phyloP scores from a whole-genome alignment of 352 stramenopile genomes.

The Pythium sukuiense region DNA sequence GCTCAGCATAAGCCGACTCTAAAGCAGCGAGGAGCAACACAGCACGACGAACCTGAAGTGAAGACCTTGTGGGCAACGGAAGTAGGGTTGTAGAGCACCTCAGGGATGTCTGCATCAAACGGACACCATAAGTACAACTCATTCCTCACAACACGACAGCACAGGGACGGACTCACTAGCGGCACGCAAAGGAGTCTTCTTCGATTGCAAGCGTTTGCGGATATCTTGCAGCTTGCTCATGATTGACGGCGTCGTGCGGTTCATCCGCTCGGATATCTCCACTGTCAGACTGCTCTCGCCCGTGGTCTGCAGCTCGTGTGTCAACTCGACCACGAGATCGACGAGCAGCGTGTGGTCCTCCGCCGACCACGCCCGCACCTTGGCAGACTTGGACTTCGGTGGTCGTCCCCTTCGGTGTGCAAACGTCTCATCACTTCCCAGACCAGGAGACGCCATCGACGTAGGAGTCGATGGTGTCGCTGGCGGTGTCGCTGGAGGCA shows the following conservation, averaged over 20 bases:
- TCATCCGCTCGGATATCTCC: conserved; percentile 26
- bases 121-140: not conserved
- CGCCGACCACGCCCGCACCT: conserved; percentile 56
- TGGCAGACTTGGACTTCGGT: conserved; percentile 5
- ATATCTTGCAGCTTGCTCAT: conserved; percentile 68
- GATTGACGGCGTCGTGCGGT: conserved; percentile 51
- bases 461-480: conserved; percentile 16
- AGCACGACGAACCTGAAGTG: conserved; percentile 39
- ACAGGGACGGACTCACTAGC: conserved; percentile 37
- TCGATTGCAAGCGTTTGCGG: conserved; percentile 44
- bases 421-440: not conserved
- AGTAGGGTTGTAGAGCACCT: conserved; percentile 47
- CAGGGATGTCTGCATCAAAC: conserved; percentile 46
- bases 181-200: conserved; percentile 35
- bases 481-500: conserved; percentile 32
- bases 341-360: conserved; percentile 57
- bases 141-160: not conserved
- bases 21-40: not conserved
- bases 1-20: not conserved
- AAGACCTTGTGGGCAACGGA: conserved; percentile 75
- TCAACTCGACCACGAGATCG: conserved; percentile 61
- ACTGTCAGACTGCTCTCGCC: conserved; percentile 37
- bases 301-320: conserved; percentile 50
- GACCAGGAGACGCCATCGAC: not conserved
- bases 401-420: not conserved